These are phyloP conservation scores for Lentithecium fluviatile DNA, from an alignment of 495 filamentous ascomycete genomes.

Conservation along the genomic window DNA sequence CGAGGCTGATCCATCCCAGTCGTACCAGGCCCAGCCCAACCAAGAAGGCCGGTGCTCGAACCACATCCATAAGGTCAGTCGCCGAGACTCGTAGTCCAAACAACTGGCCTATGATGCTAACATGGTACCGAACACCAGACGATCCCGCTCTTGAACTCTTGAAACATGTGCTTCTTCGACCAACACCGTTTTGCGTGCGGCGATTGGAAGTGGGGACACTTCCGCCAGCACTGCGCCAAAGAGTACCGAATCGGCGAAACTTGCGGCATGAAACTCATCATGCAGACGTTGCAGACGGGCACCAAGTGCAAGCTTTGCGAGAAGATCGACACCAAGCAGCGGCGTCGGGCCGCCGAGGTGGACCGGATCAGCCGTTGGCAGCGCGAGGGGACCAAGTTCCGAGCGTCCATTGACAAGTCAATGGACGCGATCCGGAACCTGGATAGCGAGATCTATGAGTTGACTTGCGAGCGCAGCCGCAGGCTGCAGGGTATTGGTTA, in stretches of 20 bases:
- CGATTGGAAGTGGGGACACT: constrained; percentile 95
- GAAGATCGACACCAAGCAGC: constrained; percentile 83
- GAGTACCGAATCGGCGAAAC: constrained; percentile 98
- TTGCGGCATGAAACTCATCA: constrained; percentile 91
- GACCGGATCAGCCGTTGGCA: constrained; percentile 82
- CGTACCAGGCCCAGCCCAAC: constrained; percentile 20
- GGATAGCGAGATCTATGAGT: constrained; percentile 60
- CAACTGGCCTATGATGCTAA: constrained; percentile 29
- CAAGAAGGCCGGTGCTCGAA: constrained; percentile 4
- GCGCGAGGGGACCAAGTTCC: constrained; percentile 62
- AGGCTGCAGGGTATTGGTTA: constrained; percentile 42
- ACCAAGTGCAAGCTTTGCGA: constrained; percentile 82
- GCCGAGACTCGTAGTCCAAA: constrained; percentile 30
- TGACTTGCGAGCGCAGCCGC: constrained; percentile 51
- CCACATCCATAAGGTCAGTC: constrained; percentile 27
- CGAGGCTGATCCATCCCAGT: constrained; percentile 30
- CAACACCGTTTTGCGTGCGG: constrained; percentile 66
- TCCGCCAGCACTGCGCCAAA: constrained; percentile 89
- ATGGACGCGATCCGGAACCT: constrained; percentile 61
- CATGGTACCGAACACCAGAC: constrained; percentile 13
- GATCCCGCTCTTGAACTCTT: constrained; percentile 18
- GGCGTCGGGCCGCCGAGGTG: constrained; percentile 70
- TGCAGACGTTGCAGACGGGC: constrained; percentile 58
- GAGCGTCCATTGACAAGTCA: constrained; percentile 78
- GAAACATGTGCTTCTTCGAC: constrained; percentile 66